These are phyloP conservation scores for Dactylorhiza incarnata DNA, from an alignment of 106 monocot genomes.

Conservation along the genomic window DNA sequence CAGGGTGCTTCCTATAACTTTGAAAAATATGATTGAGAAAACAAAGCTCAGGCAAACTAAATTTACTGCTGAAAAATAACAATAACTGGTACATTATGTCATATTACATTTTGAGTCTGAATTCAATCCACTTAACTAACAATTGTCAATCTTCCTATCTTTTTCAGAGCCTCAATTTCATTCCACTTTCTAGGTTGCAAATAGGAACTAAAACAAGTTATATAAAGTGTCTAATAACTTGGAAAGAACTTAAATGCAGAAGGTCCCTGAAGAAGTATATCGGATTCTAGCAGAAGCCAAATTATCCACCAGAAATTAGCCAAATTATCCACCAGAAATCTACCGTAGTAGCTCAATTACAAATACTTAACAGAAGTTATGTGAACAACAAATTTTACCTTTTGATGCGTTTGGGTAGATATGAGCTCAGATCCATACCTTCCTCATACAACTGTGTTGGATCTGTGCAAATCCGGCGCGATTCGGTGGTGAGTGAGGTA, in stretches of 20 bases:
- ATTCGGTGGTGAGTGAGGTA: too few relatives aligned
- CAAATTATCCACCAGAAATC: conserved; percentile 18
- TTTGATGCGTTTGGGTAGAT: too few relatives aligned
- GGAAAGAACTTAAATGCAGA: conserved; percentile 40
- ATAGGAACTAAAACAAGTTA: not conserved
- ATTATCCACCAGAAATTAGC: conserved; percentile 44
- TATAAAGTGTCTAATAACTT: not conserved
- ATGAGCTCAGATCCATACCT: too few relatives aligned
- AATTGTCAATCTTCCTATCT: not conserved
- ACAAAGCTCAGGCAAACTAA: not conserved
- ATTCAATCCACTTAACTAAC: not conserved
- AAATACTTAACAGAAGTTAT: too few relatives aligned
- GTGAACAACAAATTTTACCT: too few relatives aligned
- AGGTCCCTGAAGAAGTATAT: not conserved
- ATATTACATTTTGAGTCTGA: not conserved
- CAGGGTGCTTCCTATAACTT: not conserved
- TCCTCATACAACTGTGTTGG: too few relatives aligned
- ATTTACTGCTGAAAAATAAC: not conserved
- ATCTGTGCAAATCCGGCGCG: too few relatives aligned
- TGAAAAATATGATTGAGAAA: not conserved
- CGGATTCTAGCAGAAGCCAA: too few relatives aligned
- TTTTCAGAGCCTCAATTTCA: not conserved
- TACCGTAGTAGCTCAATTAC: conserved; percentile 31
- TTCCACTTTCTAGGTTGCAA: not conserved
- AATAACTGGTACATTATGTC: not conserved